Evolutionary conservation across 106 monocot genomes (phyloP).

Genomic region (Allium sativum): DNA sequence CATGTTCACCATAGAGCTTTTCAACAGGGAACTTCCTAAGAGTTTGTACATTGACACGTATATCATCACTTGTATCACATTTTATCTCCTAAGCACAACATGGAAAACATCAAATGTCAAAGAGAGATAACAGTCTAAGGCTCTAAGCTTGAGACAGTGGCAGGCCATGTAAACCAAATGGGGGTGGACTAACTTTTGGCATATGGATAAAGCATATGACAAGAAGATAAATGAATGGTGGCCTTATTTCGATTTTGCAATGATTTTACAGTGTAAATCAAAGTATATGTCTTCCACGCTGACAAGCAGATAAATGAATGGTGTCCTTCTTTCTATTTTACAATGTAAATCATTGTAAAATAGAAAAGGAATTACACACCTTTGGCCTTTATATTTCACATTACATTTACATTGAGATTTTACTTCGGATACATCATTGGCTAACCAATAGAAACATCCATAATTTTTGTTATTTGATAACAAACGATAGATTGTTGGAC

Average conservation of each 20-base stretch:
- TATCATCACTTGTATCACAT: constrained; percentile 15
- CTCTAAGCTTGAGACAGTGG: too few relatives aligned
- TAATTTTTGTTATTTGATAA: too few relatives aligned
- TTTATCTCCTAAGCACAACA: constrained; percentile 20
- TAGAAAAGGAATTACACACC: too few relatives aligned
- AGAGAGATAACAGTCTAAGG: background rate
- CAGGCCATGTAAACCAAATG: too few relatives aligned
- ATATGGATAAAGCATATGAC: background rate
- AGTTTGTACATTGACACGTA: constrained; percentile 53
- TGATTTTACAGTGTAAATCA: background rate
- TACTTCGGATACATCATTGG: too few relatives aligned
- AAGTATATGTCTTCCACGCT: background rate
- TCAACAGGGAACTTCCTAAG: constrained; percentile 60
- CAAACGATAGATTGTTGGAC: too few relatives aligned
- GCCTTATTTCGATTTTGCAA: background rate
- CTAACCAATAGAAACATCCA: too few relatives aligned
- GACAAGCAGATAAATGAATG: background rate
- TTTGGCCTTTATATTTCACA: too few relatives aligned
- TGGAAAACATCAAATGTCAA: background rate
- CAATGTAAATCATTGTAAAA: too few relatives aligned
- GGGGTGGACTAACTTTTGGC: background rate
- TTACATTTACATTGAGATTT: too few relatives aligned
- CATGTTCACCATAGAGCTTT: constrained; percentile 61
- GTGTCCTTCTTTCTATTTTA: too few relatives aligned
- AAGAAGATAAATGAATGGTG: background rate